Conservation (phyloP, 495 filamentous ascomycete genomes). For the Penicillium canariense region DNA sequence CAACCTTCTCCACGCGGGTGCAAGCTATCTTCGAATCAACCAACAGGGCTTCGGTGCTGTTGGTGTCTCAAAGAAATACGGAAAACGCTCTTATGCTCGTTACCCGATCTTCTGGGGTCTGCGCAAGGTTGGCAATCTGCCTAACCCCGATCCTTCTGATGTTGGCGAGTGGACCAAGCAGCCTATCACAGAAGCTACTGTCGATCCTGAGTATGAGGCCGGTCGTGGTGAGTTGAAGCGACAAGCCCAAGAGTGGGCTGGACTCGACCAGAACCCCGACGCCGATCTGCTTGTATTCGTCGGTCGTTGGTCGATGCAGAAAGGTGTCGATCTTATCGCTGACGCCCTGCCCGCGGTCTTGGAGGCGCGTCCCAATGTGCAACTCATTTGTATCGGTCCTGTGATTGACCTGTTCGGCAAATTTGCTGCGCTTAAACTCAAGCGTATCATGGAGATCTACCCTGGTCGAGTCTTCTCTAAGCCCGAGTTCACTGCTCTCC, state of each 20-base stretch:
- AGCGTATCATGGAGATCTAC: conserved; percentile 68
- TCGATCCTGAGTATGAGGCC: conserved; percentile 60
- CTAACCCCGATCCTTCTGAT: conserved; percentile 75
- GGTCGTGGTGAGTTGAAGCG: conserved; percentile 56
- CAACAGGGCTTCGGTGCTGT: conserved; percentile 75
- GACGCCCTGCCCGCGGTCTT: conserved; percentile 71
- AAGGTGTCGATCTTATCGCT: conserved; percentile 77
- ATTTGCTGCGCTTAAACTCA: conserved; percentile 74
- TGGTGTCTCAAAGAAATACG: conserved; percentile 72
- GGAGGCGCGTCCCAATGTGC: conserved; percentile 63
- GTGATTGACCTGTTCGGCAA: conserved; percentile 78
- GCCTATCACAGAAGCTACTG: conserved; percentile 45
- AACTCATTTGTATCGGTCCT: conserved; percentile 69
- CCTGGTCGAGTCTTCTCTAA: conserved; percentile 73
- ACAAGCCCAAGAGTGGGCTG: conserved; percentile 78
- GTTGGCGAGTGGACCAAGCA: conserved; percentile 64
- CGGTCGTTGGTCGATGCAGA: conserved; percentile 76
- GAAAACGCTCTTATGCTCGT: conserved; percentile 68
- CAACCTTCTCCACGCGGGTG: conserved; percentile 70
- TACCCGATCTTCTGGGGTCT: conserved; percentile 80
- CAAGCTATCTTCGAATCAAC: conserved; percentile 70
- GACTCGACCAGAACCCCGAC: conserved; percentile 62
- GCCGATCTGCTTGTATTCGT: conserved; percentile 79
- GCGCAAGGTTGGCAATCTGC: conserved; percentile 66
- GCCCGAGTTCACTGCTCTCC: conserved; percentile 73